phyloP scores from a whole-genome alignment of 208 protist species.

The Zelonia costaricensis region DNA sequence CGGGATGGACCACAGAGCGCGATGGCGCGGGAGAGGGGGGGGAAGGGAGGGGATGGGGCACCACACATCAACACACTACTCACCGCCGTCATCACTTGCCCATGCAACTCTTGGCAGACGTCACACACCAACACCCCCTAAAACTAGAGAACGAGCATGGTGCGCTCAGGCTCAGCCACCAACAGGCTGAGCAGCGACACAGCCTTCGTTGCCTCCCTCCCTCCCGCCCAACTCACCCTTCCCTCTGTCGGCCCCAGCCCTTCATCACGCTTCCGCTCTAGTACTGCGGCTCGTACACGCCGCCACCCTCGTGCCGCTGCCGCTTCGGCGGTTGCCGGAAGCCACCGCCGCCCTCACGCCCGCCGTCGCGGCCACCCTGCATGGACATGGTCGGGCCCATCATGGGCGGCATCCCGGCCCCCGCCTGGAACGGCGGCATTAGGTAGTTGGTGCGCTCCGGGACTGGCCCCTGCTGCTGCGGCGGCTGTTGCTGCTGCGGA shows the following conservation, averaged over 20 bases:
- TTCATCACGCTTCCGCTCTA: background rate
- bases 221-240: no score
- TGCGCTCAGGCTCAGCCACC: no score
- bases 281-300: constrained; percentile 32
- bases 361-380: background rate
- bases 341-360: constrained; percentile 7
- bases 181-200: no score
- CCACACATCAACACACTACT: no score
- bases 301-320: constrained; percentile 21
- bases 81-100: no score
- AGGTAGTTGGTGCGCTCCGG: constrained; percentile 28
- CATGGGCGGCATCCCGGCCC: constrained; percentile 13
- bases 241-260: background rate
- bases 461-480: constrained; percentile 3
- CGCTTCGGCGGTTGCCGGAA: constrained; percentile 32
- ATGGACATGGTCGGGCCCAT: constrained; percentile 7
- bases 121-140: no score
- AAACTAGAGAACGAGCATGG: no score
- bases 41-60: no score
- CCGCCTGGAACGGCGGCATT: constrained; percentile 17
- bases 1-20: no score
- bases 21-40: no score
- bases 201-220: no score
- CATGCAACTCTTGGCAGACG: no score
- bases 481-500: constrained; percentile 6